Evolutionary conservation across 345 rosid species (phyloP).

Genomic region (Ceriops zippeliana): DNA sequence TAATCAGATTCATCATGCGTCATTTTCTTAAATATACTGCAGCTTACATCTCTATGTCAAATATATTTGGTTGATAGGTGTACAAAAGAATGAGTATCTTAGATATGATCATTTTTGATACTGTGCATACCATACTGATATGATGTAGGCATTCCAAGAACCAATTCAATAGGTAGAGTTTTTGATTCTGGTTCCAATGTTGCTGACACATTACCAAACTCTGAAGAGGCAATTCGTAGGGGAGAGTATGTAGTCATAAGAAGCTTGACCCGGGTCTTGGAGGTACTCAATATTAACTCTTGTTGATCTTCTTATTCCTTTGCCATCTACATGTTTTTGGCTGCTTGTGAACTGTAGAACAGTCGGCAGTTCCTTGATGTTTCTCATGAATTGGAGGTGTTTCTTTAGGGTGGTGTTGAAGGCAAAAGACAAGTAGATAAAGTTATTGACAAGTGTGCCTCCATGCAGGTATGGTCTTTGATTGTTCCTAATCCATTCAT

Average conservation of each 20-base stretch:
- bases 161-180: constrained; percentile 81
- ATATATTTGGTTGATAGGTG: background rate
- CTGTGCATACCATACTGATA: constrained; percentile 7
- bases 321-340: background rate
- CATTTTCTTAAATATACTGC: background rate
- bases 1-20: too few species aligned
- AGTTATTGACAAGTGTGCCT: constrained; percentile 96
- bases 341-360: constrained; percentile 12
- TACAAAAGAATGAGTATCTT: too few species aligned
- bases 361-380: constrained; percentile 20
- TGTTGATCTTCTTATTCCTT: constrained; percentile 5
- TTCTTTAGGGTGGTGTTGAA: constrained; percentile 88
- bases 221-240: constrained; percentile 89
- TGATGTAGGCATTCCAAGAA: constrained; percentile 68
- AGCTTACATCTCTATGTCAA: too few species aligned
- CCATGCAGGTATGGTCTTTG: constrained; percentile 82
- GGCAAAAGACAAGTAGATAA: constrained; percentile 95
- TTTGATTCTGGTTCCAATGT: constrained; percentile 53
- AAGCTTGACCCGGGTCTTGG: constrained; percentile 90
- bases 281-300: constrained; percentile 45
- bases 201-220: constrained; percentile 64
- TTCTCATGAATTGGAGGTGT: constrained; percentile 25
- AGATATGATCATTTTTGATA: constrained; percentile 1
- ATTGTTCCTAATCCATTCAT: constrained; percentile 10
- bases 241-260: constrained; percentile 92